Conservation (phyloP, 2,329 filamentous ascomycete species). For the Pseudovirgaria hyperparasitica region DNA sequence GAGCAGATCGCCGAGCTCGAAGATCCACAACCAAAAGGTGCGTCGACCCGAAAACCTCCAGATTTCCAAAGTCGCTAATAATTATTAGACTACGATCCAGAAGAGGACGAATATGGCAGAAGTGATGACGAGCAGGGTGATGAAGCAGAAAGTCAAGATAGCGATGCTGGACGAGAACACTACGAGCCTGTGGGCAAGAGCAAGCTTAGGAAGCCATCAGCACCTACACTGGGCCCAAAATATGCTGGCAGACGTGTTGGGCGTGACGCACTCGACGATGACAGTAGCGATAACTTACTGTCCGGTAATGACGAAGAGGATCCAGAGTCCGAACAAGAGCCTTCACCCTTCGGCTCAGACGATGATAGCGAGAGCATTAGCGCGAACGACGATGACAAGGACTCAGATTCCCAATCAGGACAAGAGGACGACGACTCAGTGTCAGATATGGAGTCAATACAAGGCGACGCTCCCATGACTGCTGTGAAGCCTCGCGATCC, state of each 20-base stretch:
- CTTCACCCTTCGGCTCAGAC: constrained; percentile 21
- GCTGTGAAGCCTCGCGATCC: constrained; percentile 22
- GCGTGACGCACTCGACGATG: constrained; percentile 46
- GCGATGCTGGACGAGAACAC: constrained; percentile 63
- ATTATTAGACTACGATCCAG: no score
- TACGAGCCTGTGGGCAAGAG: constrained; percentile 78
- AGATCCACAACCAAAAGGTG: constrained; percentile 33
- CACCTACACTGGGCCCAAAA: constrained; percentile 57
- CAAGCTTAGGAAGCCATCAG: constrained; percentile 64
- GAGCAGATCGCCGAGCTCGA: constrained; percentile 50
- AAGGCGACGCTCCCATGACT: constrained; percentile 39
- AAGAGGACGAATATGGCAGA: constrained; percentile 47
- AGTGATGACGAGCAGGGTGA: constrained; percentile 42
- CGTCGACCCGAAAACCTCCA: no score
- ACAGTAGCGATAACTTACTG: constrained; percentile 42
- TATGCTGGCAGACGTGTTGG: constrained; percentile 70
- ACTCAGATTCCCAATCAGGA: constrained; percentile 28
- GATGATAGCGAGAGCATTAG: constrained; percentile 21
- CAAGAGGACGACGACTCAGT: constrained; percentile 23
- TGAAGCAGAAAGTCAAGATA: constrained; percentile 33
- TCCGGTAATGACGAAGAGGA: constrained; percentile 29
- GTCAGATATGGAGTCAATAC: constrained; percentile 24
- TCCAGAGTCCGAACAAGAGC: constrained; percentile 3
- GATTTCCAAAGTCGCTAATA: no score
- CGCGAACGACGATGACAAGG: constrained; percentile 14